A percentile compares a stretch with the other conserved stretches of the same genome.
These are phyloP conservation scores for Silene vulgaris DNA, from an alignment of 179 eudicot species.

Conservation along the genomic window DNA sequence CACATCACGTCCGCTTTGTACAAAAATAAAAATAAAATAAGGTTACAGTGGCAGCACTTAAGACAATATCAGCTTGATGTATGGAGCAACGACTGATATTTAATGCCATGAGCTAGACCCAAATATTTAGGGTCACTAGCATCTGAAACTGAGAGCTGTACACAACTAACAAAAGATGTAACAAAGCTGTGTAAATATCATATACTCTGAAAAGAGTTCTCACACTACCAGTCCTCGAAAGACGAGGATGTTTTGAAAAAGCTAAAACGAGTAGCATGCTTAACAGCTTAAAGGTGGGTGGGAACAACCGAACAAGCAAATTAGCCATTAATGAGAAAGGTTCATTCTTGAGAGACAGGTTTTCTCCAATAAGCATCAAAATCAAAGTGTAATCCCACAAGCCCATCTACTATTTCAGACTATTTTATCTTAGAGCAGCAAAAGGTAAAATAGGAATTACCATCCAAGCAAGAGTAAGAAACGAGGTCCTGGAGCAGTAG, in stretches of 20 bases:
- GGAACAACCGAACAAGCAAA: not conserved
- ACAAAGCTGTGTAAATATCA: conserved; percentile 8
- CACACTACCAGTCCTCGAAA: not conserved
- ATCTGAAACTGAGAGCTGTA: not conserved
- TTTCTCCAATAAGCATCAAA: not conserved
- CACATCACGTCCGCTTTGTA: too few species aligned
- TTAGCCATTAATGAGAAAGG: not conserved
- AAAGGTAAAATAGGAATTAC: conserved; percentile 32
- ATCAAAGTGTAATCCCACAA: not conserved
- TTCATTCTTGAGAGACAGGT: not conserved
- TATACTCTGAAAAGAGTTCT: conserved; percentile 6
- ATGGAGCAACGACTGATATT: too few species aligned
- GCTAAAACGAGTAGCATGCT: not conserved
- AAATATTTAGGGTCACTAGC: conserved; percentile 1
- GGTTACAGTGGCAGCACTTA: too few species aligned
- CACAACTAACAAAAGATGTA: not conserved
- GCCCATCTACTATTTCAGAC: not conserved
- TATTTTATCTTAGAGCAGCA: not conserved
- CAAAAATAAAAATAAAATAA: too few species aligned
- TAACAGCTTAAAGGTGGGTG: too few species aligned
- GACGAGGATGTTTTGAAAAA: conserved; percentile 6
- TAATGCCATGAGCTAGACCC: not conserved
- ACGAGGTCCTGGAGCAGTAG: conserved; percentile 71
- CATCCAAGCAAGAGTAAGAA: conserved; percentile 76
- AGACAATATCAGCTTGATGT: too few species aligned